phyloP scores from a whole-genome alignment of 1,284 basidiomycete species.

The Malassezia pachydermatis region DNA sequence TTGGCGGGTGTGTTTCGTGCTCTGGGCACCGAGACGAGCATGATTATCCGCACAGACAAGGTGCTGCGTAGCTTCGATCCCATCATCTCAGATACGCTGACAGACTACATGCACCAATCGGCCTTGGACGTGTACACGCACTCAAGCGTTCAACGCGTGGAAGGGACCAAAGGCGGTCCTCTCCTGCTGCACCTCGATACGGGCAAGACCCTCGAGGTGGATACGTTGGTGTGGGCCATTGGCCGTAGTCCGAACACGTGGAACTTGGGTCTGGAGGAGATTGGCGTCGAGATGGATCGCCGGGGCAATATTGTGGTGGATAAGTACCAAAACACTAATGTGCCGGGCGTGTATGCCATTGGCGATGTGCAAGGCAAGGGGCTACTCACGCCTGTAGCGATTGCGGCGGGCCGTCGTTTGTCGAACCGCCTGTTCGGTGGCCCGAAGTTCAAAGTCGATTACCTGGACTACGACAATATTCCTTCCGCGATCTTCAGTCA shows the following conservation, averaged over 20 bases:
- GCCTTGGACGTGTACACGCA: constrained; percentile 77
- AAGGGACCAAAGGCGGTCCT: constrained; percentile 50
- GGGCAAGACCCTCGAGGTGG: constrained; percentile 71
- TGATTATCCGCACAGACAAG: constrained; percentile 77
- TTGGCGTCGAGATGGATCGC: constrained; percentile 65
- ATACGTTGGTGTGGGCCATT: constrained; percentile 85
- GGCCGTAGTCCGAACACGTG: constrained; percentile 74
- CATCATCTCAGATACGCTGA: constrained; percentile 69
- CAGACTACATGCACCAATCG: constrained; percentile 84
- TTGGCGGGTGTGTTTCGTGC: constrained; percentile 46
- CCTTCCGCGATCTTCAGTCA: constrained; percentile 52
- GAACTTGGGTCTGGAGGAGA: constrained; percentile 65
- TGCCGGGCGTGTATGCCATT: constrained; percentile 66
- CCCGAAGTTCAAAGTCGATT: constrained; percentile 70
- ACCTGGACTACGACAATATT: constrained; percentile 80
- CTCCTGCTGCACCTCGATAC: constrained; percentile 48
- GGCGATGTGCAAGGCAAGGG: constrained; percentile 89
- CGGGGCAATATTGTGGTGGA: constrained; percentile 78
- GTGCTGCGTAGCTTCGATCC: constrained; percentile 90
- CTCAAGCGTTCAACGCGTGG: constrained; percentile 66
- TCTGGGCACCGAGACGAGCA: constrained; percentile 64
- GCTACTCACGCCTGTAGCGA: constrained; percentile 91
- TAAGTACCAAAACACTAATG: constrained; percentile 67
- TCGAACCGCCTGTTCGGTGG: constrained; percentile 83
- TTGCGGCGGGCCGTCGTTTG: constrained; percentile 81